These are phyloP conservation scores for Chytriomyces confervae DNA, from an alignment of 192 early-diverging fungal species.

Conservation along the genomic window DNA sequence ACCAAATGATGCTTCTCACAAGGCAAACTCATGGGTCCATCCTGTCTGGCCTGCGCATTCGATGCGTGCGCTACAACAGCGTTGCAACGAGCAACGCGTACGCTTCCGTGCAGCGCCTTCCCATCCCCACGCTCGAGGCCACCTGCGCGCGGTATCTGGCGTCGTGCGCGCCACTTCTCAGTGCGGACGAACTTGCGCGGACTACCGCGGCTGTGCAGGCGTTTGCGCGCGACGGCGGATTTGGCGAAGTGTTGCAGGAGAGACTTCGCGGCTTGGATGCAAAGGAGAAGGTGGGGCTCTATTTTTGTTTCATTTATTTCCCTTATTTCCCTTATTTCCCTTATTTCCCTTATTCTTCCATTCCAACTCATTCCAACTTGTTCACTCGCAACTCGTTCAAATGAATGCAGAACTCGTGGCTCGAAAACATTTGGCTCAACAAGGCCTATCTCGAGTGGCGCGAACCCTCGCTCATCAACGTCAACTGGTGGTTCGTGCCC, in stretches of 20 bases:
- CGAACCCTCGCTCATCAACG: slow-evolving; percentile 60
- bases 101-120: slow-evolving; percentile 73
- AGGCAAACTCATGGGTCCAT: background rate
- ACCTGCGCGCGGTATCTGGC: slow-evolving; percentile 79
- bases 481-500: slow-evolving; percentile 55
- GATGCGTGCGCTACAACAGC: background rate
- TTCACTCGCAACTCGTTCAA: background rate
- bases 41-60: background rate
- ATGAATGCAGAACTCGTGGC: slow-evolving; percentile 72
- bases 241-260: slow-evolving; percentile 77
- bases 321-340: background rate
- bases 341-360: background rate
- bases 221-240: slow-evolving; percentile 70
- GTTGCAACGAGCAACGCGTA: background rate
- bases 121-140: slow-evolving; percentile 81
- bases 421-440: slow-evolving; percentile 76
- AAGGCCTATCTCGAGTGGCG: slow-evolving; percentile 63
- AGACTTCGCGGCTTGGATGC: slow-evolving; percentile 74
- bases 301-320: background rate
- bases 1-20: background rate
- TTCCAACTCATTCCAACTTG: too few species aligned
- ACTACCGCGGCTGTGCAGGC: slow-evolving; percentile 71
- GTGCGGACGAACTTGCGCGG: slow-evolving; percentile 57
- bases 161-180: slow-evolving; percentile 73
- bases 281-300: slow-evolving; percentile 53